Evolutionary conservation across 352 stramenopile species (phyloP), one percentile per base, ranked within the genome.

Genomic region (Pythium grandisporangium): DNA sequence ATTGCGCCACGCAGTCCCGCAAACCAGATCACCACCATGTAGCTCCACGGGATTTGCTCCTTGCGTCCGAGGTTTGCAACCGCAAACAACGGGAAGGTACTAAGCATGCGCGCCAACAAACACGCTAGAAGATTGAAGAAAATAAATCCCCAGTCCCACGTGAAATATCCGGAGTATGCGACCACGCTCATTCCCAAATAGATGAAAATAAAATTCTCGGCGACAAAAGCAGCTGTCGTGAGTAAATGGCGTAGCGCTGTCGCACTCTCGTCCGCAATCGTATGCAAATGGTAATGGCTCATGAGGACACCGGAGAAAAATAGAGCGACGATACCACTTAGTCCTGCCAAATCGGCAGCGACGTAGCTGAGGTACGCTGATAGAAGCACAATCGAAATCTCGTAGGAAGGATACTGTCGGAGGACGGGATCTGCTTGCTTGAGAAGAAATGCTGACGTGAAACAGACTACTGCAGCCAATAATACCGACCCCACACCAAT

Each of bases 311-410:
- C 93, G 22, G 79, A 95, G 54, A 98, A 96, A 37, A 98, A 90
- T 38, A 97, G 80, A 8, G 87, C 90, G 19, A 98, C 87, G 44
- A 98, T 97, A 13, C 93, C 91, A 49, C 77, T 93, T 25, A 95
- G 62, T 8, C 74, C 72, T 6, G 75, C 68, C 23, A 88, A 48
- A 34, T 93, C 76, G 1, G 72, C 76, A 5, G 75, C 74, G 19
- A 95, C 64, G 40, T 91, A 90, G 45, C 74, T 89, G 44, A 87
- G 59, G 45, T 91, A 91, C 13, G 75, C 75, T 4, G 75, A 91
- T 1, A 93, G 52, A 25, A 93, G 36, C 23, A 91, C 63, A 45
- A 91, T 91, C 30, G 77, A 93, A 42, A 93, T 93, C 48, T 93
- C 80, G 48, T 93, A 93, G 14, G 67, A 76, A 6, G 80, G 80